Conservation (phyloP, 176 grass and related monocot species). For the Cenchrus purpureus region DNA sequence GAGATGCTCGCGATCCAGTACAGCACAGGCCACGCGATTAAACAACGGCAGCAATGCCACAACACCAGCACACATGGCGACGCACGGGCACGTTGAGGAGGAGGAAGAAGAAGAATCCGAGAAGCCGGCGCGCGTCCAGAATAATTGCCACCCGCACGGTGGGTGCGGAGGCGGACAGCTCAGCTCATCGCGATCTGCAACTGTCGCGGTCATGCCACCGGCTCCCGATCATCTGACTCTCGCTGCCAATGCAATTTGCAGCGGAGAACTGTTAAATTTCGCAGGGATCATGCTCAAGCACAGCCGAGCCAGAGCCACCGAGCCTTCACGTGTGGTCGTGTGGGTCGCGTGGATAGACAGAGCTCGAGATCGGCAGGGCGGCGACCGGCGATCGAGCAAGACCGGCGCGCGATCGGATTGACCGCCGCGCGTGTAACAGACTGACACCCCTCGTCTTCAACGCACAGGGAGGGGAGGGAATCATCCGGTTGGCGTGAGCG, state of each 20-base stretch:
- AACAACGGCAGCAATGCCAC: background rate
- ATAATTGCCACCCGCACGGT: background rate
- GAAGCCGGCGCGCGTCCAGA: slow-evolving; percentile 22
- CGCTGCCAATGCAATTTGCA: slow-evolving; percentile 6
- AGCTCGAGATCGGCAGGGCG: too few relatives aligned
- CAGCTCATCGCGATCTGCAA: background rate
- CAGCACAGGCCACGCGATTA: background rate
- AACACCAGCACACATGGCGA: background rate
- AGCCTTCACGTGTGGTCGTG: too few relatives aligned
- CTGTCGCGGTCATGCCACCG: slow-evolving; percentile 13
- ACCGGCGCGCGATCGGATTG: too few relatives aligned
- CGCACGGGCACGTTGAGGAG: background rate
- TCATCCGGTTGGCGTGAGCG: too few relatives aligned
- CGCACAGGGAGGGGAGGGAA: background rate
- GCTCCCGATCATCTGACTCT: background rate
- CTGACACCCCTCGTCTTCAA: background rate
- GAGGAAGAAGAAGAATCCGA: slow-evolving; percentile 32
- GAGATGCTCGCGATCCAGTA: background rate
- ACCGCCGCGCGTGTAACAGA: too few relatives aligned
- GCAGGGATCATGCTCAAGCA: background rate
- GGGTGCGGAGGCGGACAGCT: background rate
- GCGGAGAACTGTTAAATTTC: background rate
- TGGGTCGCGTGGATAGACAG: too few relatives aligned
- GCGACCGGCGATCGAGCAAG: too few relatives aligned
- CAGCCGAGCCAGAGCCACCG: too few relatives aligned